Percentiles rank a stretch among this genome's conserved stretches.
Evolutionary conservation across 2,329 filamentous ascomycete genomes (phyloP).

Genomic region (Zymoseptoria brevis): DNA sequence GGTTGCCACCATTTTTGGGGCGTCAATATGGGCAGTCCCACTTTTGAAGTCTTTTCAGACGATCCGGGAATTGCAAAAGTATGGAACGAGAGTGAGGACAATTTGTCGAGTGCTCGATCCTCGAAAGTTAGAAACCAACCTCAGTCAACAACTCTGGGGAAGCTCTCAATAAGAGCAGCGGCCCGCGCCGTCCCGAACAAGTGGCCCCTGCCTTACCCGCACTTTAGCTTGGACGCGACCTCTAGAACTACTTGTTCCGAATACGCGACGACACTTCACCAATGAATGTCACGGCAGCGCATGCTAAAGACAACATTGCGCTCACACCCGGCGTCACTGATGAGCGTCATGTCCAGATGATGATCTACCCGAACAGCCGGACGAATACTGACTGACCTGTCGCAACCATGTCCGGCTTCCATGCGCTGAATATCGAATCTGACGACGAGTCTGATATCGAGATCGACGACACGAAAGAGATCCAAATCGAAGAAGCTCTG

Average conservation of each 20-base stretch:
- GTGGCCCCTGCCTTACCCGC: neutral
- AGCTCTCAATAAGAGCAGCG: neutral
- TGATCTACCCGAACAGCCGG: neutral
- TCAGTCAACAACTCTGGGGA: neutral
- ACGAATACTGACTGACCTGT: neutral
- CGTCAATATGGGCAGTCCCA: neutral
- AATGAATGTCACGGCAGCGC: neutral
- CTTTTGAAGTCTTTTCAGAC: neutral
- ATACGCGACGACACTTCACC: neutral
- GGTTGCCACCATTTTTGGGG: slow-evolving; percentile 21
- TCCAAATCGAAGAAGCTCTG: slow-evolving; percentile 93
- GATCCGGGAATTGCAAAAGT: neutral
- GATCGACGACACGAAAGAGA: slow-evolving; percentile 87
- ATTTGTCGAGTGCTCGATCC: neutral
- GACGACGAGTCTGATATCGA: slow-evolving; percentile 87
- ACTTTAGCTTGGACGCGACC: neutral
- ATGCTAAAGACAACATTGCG: neutral
- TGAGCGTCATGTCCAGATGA: neutral
- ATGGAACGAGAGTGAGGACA: neutral
- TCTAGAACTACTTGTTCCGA: neutral
- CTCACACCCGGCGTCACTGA: neutral
- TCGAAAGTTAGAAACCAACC: neutral
- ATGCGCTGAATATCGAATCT: slow-evolving; percentile 86
- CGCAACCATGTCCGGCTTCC: slow-evolving; percentile 54
- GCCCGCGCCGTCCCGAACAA: neutral